phyloP scores from a whole-genome alignment of 345 rosid genomes.

The Eucalyptus curtisii region DNA sequence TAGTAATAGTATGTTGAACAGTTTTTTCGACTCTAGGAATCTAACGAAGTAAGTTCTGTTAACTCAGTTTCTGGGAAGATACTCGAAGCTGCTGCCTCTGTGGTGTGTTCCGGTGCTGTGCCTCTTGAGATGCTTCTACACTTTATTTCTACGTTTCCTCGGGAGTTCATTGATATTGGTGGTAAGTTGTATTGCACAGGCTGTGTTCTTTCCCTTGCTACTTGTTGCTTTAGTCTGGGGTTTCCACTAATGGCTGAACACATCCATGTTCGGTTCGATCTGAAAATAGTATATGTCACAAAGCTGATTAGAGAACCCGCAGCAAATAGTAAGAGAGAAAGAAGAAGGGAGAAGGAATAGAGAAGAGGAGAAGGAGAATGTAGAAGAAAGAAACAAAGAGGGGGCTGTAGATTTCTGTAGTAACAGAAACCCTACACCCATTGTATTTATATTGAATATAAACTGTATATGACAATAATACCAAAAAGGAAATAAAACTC shows the following conservation, averaged over 20 bases:
- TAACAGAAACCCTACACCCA: no score
- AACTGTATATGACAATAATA: no score
- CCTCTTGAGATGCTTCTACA: conserved; percentile 63
- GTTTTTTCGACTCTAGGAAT: not conserved
- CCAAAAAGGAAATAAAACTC: no score
- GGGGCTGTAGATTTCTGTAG: no score
- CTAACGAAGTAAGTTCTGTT: not conserved
- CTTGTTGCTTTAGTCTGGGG: not conserved
- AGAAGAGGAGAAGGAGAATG: no score
- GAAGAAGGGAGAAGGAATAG: no score
- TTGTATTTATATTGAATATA: no score
- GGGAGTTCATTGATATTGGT: conserved; percentile 65
- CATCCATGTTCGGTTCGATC: not conserved
- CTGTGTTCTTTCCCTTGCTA: not conserved
- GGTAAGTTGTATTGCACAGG: conserved; percentile 30
- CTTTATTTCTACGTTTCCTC: conserved; percentile 70
- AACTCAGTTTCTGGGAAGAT: conserved; percentile 49
- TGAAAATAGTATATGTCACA: not conserved
- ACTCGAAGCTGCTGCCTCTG: conserved; percentile 51
- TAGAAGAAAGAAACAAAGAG: no score
- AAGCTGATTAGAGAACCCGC: no score
- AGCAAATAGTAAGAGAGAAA: no score
- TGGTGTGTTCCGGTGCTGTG: conserved; percentile 32
- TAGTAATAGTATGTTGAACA: conserved; percentile 3
- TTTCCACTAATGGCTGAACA: not conserved